Evolutionary conservation across 2,329 filamentous ascomycete species (phyloP), one percentile per base, ranked within the genome.

Genomic region (Ceratocystis huliohia): DNA sequence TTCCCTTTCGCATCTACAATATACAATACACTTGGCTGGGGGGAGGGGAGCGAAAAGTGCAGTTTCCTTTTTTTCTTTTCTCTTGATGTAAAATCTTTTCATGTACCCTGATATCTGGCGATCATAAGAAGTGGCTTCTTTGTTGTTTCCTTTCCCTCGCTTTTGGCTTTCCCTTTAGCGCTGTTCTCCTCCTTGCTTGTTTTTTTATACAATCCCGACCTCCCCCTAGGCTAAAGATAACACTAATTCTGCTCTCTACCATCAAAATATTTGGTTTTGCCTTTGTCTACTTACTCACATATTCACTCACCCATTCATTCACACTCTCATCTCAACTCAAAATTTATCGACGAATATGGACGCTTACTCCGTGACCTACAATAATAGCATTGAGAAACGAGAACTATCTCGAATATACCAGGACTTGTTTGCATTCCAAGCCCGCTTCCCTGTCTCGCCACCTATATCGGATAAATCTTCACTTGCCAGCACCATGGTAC

Each of bases 401-500:
- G 53, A 61, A 5, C 41, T 41, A 5, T 68, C 67, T 1, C 46
- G 65, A 22, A 63, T 68, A 30, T 68, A 68, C 48, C 65, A 62
- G 20, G 67, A 68, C 57, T 61, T 62, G 5, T 68, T 64, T 30
- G 64, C 61, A 22, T 68, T 68, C 45, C 64, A 68, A 37, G 65
- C 45, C 13, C 64, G 61, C 13, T 66, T 61, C 45, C 61, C 56
- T 17, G 59, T 48, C 37, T 45, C 63, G 7, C 45, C 63, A 4
- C 48, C 63, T 3, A 22, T 62, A n/a, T 61, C 66, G 13, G 63
- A 67, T 7, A 45, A 65, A 10, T 45, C 63, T 13, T 65, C 66
- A 8, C 50, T 65, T 28, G 45, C 46, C 4, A 64, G 62, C 48
- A 62, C 63, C 13, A 65, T 67, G 66, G 66, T 56, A 17, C 28